phyloP scores from a whole-genome alignment of 73 alveolate species.

The Paramecium caudatum region DNA sequence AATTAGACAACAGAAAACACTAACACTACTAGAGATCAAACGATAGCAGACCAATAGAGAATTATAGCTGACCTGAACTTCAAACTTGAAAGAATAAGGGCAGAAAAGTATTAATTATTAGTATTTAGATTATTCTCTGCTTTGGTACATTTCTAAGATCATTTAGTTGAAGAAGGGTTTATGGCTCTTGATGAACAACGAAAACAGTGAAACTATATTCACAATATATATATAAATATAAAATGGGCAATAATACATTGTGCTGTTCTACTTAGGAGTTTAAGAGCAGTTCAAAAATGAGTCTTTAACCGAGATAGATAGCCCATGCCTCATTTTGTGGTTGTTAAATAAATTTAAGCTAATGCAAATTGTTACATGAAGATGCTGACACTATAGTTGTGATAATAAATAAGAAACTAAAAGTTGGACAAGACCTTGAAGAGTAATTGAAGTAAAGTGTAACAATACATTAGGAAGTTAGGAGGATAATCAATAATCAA shows the following conservation, averaged over 20 bases:
- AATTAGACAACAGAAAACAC: not conserved
- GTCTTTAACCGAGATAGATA: slow-evolving; percentile 7
- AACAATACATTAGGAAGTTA: not conserved
- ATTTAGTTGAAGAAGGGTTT: slow-evolving; percentile 3
- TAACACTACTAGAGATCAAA: not conserved
- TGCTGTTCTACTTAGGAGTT: slow-evolving; percentile 17
- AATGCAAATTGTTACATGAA: slow-evolving; percentile 14
- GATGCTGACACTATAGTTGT: slow-evolving; percentile 56
- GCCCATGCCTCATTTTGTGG: slow-evolving; percentile 50
- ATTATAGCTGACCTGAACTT: not conserved
- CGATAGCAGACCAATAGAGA: not conserved
- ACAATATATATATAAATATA: not conserved
- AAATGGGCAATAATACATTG: slow-evolving; percentile 56
- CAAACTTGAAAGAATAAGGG: slow-evolving; percentile 22
- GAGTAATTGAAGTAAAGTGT: not conserved
- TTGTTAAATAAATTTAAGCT: not conserved
- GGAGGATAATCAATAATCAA: slow-evolving; percentile 1
- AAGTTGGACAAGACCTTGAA: slow-evolving; percentile 27
- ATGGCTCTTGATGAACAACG: no score
- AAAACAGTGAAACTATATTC: no score
- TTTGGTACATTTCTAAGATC: not conserved
- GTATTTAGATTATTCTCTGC: not conserved
- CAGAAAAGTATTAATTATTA: not conserved
- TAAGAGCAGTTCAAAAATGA: not conserved
- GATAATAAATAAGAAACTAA: not conserved